Evolutionary conservation across 2,329 filamentous ascomycete species (phyloP).

Genomic region (Penicillium sp.): DNA sequence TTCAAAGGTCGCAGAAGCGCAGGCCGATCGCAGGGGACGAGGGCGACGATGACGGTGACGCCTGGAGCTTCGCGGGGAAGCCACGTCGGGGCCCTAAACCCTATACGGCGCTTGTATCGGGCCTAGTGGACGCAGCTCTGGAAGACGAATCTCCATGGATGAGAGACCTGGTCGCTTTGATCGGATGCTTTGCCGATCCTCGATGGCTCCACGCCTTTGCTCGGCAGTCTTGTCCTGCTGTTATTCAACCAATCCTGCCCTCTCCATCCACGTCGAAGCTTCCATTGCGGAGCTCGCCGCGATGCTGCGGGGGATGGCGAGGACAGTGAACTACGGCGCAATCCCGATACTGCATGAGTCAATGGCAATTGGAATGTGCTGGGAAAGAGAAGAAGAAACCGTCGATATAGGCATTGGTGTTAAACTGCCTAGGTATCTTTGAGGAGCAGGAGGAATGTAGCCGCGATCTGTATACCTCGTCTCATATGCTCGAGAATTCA

Average conservation of each 20-base stretch:
- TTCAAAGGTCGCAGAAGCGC: too few relatives aligned
- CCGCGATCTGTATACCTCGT: neutral
- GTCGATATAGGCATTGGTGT: neutral
- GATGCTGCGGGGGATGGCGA: slow-evolving; percentile 1
- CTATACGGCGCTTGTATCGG: too few relatives aligned
- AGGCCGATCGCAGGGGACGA: too few relatives aligned
- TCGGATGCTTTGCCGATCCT: too few relatives aligned
- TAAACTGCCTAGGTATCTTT: neutral
- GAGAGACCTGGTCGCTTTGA: too few relatives aligned
- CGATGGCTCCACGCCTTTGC: neutral
- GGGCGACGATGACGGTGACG: neutral
- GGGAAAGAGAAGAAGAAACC: neutral
- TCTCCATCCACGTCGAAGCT: too few relatives aligned
- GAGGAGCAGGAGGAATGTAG: neutral
- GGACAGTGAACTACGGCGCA: slow-evolving; percentile 15
- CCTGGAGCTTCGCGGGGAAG: slow-evolving; percentile 22
- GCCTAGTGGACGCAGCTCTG: too few relatives aligned
- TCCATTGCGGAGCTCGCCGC: slow-evolving; percentile 18
- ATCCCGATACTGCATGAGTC: slow-evolving; percentile 6
- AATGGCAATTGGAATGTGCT: neutral
- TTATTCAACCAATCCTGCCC: too few relatives aligned
- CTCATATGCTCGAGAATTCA: too few relatives aligned
- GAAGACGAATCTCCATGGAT: too few relatives aligned
- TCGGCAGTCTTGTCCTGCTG: neutral
- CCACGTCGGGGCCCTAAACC: slow-evolving; percentile 6